These are phyloP conservation scores for Metschnikowia lachancei DNA, from an alignment of 805 yeast species.

Conservation along the genomic window DNA sequence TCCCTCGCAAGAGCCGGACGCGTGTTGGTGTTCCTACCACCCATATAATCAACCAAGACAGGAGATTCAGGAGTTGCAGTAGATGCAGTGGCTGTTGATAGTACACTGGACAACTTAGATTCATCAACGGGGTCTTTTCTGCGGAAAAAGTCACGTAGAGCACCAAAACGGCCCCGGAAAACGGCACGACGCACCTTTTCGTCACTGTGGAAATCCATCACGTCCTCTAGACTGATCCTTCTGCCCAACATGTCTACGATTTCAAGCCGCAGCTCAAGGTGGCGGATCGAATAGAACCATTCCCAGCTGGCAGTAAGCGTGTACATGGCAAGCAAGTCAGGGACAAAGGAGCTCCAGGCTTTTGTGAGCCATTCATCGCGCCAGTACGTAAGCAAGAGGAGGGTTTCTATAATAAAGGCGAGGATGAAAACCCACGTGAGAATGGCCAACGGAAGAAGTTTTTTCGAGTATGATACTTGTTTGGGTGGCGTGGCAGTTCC, in stretches of 20 bases:
- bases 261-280: slow-evolving; percentile 49
- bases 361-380: slow-evolving; percentile 37
- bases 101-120: neutral
- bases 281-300: slow-evolving; percentile 57
- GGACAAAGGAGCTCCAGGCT: slow-evolving; percentile 48
- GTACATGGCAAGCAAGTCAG: slow-evolving; percentile 46
- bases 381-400: slow-evolving; percentile 29
- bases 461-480: slow-evolving; percentile 46
- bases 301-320: slow-evolving; percentile 61
- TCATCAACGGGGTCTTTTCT: neutral
- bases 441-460: slow-evolving; percentile 48
- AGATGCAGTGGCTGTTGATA: neutral
- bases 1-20: neutral
- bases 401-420: slow-evolving; percentile 34
- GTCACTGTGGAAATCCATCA: slow-evolving; percentile 21
- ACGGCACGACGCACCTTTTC: slow-evolving; percentile 25
- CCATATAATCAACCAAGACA: slow-evolving; percentile 4
- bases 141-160: slow-evolving; percentile 3
- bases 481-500: slow-evolving; percentile 29
- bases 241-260: slow-evolving; percentile 62
- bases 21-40: no score
- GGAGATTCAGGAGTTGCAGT: no score
- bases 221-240: slow-evolving; percentile 48
- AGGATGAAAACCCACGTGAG: slow-evolving; percentile 41
- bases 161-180: slow-evolving; percentile 35